phyloP scores from a whole-genome alignment of 176 grass and related monocot genomes.

The Zoysia japonica region DNA sequence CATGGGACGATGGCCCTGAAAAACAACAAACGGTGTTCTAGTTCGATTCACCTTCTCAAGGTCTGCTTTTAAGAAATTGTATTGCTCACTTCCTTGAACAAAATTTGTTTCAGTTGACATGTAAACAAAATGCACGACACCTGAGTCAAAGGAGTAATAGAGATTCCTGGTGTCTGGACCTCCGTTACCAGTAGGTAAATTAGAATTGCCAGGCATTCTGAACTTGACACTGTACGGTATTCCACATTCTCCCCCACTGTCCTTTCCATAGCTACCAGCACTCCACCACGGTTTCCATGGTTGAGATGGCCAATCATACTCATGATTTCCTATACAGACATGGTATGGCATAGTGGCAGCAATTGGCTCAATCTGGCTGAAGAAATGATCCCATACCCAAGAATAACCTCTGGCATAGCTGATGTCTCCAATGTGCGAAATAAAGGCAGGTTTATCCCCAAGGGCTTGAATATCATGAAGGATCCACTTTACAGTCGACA shows the following conservation, averaged over 20 bases:
- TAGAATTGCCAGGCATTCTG: constrained; percentile 89
- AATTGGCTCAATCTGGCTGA: constrained; percentile 88
- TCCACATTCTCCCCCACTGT: constrained; percentile 93
- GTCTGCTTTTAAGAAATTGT: constrained; percentile 83
- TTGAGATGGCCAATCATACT: constrained; percentile 93
- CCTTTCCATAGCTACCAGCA: constrained; percentile 60
- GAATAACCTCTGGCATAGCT: constrained; percentile 87
- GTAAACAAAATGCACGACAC: constrained; percentile 91
- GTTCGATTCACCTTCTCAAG: constrained; percentile 78
- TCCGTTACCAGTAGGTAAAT: constrained; percentile 69
- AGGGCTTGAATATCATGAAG: constrained; percentile 79
- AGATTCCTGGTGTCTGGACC: constrained; percentile 82
- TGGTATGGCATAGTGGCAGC: constrained; percentile 76
- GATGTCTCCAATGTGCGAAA: constrained; percentile 97
- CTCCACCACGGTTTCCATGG: constrained; percentile 88
- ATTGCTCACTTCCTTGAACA: constrained; percentile 65
- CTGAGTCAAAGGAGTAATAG: constrained; percentile 83
- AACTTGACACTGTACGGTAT: constrained; percentile 93
- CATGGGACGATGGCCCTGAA: constrained; percentile 97
- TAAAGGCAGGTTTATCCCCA: constrained; percentile 73
- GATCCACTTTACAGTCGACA: constrained; percentile 83
- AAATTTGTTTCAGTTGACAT: constrained; percentile 95
- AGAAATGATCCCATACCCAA: constrained; percentile 98
- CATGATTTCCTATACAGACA: constrained; percentile 96
- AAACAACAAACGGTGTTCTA: constrained; percentile 81